These are phyloP conservation scores for Hypoxylon lenormandii DNA, from an alignment of 495 filamentous ascomycete species.

Conservation along the genomic window DNA sequence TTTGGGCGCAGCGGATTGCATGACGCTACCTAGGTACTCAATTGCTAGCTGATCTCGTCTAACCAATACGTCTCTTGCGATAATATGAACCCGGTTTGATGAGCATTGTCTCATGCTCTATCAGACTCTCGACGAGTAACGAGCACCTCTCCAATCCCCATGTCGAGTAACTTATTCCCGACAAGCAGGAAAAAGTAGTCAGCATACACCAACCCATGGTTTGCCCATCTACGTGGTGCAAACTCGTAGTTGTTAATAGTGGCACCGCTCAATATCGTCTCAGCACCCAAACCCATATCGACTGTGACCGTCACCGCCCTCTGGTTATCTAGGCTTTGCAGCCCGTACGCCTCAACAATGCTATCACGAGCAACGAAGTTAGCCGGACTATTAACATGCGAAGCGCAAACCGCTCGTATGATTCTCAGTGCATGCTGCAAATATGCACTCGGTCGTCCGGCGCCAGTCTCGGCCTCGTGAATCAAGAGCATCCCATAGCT, in stretches of 20 bases:
- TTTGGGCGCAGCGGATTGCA: neutral
- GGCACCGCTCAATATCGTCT: conserved; percentile 54
- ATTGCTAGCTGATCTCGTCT: neutral
- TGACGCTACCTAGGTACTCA: neutral
- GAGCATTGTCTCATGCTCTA: neutral
- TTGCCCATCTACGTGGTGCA: conserved; percentile 40
- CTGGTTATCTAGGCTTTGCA: neutral
- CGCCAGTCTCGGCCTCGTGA: conserved; percentile 46
- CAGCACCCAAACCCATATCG: conserved; percentile 18
- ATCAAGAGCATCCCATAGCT: conserved; percentile 59
- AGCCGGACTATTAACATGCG: conserved; percentile 12
- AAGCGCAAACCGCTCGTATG: conserved; percentile 35
- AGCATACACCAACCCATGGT: conserved; percentile 62
- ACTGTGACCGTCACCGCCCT: conserved; percentile 4
- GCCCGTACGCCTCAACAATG: conserved; percentile 40
- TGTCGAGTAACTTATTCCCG: conserved; percentile 55
- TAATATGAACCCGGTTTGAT: neutral
- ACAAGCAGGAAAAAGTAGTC: conserved; percentile 64
- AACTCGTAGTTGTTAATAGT: conserved; percentile 57
- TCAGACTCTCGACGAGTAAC: neutral
- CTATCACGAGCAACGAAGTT: conserved; percentile 46
- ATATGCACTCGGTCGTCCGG: conserved; percentile 38
- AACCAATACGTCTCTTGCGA: neutral
- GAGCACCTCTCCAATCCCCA: conserved; percentile 37
- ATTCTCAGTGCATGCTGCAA: conserved; percentile 53